phyloP scores from a whole-genome alignment of 371 early-diverging fungal species.

The Actinomortierella wolfii region DNA sequence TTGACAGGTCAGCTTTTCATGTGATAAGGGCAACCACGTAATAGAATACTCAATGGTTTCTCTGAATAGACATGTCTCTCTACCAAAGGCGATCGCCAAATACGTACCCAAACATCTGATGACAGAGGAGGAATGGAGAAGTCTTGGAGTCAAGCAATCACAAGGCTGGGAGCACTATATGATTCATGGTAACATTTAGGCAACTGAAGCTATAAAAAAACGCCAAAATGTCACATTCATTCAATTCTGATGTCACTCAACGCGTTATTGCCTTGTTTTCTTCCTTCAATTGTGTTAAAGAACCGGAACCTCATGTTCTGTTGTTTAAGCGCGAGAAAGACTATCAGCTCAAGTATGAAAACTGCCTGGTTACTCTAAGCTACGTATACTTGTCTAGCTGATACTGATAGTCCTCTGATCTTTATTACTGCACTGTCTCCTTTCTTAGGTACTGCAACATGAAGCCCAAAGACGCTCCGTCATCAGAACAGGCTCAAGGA shows the following conservation, averaged over 20 bases:
- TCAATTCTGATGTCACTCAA: background rate
- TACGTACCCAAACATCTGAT: slow-evolving; percentile 68
- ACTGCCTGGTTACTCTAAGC: background rate
- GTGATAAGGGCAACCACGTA: too few relatives aligned
- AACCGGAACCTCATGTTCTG: slow-evolving; percentile 86
- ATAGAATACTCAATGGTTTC: background rate
- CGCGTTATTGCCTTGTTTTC: slow-evolving; percentile 1
- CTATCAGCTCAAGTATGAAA: slow-evolving; percentile 59
- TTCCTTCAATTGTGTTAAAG: slow-evolving; percentile 38
- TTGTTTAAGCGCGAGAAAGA: slow-evolving; percentile 79
- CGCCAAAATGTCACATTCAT: background rate
- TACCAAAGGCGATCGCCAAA: slow-evolving; percentile 67
- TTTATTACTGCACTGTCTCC: too few relatives aligned
- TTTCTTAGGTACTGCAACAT: too few relatives aligned
- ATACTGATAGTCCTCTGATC: too few relatives aligned
- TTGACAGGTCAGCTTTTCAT: background rate
- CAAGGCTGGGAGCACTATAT: slow-evolving; percentile 88
- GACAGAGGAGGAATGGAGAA: slow-evolving; percentile 78
- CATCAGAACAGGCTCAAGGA: too few relatives aligned
- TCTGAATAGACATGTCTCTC: slow-evolving; percentile 66
- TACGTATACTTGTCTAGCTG: background rate
- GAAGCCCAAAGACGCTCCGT: too few relatives aligned
- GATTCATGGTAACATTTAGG: slow-evolving; percentile 66
- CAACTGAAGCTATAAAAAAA: background rate
- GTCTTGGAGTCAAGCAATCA: slow-evolving; percentile 79